These are phyloP conservation scores for Candida boleticola DNA, from an alignment of 805 yeast species.

Conservation along the genomic window DNA sequence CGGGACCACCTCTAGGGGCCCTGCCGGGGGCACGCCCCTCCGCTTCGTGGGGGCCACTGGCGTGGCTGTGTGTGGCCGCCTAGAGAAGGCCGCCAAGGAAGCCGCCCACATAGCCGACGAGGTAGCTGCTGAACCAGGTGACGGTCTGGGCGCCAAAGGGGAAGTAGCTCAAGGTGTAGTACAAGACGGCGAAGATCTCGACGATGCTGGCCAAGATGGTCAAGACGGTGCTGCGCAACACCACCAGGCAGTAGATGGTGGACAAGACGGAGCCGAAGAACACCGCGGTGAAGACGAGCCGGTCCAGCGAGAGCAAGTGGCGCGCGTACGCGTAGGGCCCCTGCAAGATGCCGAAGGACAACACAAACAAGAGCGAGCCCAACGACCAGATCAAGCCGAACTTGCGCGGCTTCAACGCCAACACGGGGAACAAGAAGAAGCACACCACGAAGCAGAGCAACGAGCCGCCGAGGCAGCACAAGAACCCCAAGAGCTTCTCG, in stretches of 20 bases:
- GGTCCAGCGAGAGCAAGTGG: constrained; percentile 71
- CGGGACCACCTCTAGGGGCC: too few relatives aligned
- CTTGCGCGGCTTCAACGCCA: constrained; percentile 86
- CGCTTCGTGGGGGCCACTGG: too few relatives aligned
- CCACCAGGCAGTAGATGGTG: constrained; percentile 75
- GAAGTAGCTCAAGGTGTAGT: constrained; percentile 89
- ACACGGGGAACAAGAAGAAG: constrained; percentile 80
- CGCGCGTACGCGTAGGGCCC: constrained; percentile 81
- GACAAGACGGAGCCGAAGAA: constrained; percentile 77
- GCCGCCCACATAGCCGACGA: constrained; percentile 43
- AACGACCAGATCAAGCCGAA: constrained; percentile 89
- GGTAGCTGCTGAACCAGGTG: constrained; percentile 47
- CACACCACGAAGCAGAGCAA: constrained; percentile 80
- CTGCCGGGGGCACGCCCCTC: too few relatives aligned
- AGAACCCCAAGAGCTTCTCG: constrained; percentile 77
- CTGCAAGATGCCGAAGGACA: constrained; percentile 87
- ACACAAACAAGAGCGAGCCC: constrained; percentile 82
- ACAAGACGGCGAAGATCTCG: constrained; percentile 83
- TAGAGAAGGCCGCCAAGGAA: constrained; percentile 41
- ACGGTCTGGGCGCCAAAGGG: constrained; percentile 89
- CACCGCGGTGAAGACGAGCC: constrained; percentile 76
- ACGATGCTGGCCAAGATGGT: constrained; percentile 73
- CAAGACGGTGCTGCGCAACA: constrained; percentile 64
- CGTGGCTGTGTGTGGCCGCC: too few relatives aligned
- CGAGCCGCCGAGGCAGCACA: constrained; percentile 73